Base-by-base conservation (phyloP, 495 filamentous ascomycete species). In the Penicillium angulare region DNA sequence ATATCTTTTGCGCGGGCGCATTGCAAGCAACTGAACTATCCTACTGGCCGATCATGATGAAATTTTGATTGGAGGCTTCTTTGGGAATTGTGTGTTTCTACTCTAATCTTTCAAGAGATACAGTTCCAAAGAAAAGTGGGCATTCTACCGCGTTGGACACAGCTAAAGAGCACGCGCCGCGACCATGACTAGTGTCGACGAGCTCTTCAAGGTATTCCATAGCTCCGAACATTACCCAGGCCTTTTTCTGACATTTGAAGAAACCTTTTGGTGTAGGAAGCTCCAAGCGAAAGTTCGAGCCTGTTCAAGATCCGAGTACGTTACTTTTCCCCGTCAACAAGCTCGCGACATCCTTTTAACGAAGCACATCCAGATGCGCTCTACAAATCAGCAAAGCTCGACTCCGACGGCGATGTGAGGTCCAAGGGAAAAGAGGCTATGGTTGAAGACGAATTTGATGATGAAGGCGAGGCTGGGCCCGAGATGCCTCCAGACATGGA, bases 361-460 rank as follows among this genome's bases (percentile, higher is more conserved):
- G 50, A 27, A 47, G 39, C 29, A 21, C 15, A 6, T 8, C 42
- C 59, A 89, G 86, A 82, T 71, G 78, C 88, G 61, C 74, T 88
- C 47, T 93, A 92, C 78, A 97, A 99, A 74, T 84, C 88, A n/a
- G 82, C 85, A 17, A 96, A 92, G 61, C 66, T 86, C 32, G 75
- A 75, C 20, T 62, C 80, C 7, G 80, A 82, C 59, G 77, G 78
- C 23, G 83, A 87, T 56, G 74, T 77, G 6, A 84, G 81, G 57
- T 79, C 78, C 27, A 84, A 86, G 53, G 79, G 83, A 42, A 73
- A 79, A 52, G 76, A 76, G 29, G 55, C 77, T 1, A 85, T 82
- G 35, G 74, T 81, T 32, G 78, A 82, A 38, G 82, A 83, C 34
- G 81, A 81, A 3, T 76, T 77, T 21, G 84, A 79, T 22, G 84